Percentiles rank a stretch among this genome's conserved stretches.
These are phyloP conservation scores for Cadophora sp. DNA, from an alignment of 2,329 filamentous ascomycete species.

Conservation along the genomic window DNA sequence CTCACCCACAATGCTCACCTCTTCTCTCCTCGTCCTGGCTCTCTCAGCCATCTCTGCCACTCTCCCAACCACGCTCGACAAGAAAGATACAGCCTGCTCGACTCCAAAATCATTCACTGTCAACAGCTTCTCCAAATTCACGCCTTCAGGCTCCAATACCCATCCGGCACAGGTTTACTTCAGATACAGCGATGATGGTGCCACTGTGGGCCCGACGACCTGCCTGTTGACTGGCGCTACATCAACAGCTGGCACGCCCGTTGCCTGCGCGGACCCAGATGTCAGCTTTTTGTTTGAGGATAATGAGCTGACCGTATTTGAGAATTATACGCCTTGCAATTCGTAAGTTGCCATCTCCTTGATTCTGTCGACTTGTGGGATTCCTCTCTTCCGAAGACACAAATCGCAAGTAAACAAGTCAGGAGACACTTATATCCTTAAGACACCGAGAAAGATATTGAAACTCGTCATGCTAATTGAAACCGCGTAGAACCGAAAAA, in stretches of 20 bases:
- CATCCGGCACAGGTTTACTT: conserved; percentile 26
- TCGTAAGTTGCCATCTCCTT: conserved; percentile 19
- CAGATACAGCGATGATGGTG: conserved; percentile 21
- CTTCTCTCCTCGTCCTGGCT: neutral
- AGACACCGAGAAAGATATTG: no score
- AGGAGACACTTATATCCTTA: no score
- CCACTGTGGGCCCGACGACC: neutral
- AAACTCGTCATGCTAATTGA: no score
- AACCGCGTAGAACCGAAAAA: neutral
- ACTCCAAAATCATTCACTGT: conserved; percentile 29
- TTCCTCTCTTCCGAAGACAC: neutral
- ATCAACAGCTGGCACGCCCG: neutral
- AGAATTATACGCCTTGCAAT: conserved; percentile 8
- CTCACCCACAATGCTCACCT: neutral
- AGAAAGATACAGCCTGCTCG: conserved; percentile 10
- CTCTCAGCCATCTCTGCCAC: conserved; percentile 21
- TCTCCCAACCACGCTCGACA: conserved; percentile 14
- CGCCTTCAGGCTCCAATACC: conserved; percentile 27
- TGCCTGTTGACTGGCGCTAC: conserved; percentile 2
- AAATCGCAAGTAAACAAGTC: no score
- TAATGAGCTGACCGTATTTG: conserved; percentile 13
- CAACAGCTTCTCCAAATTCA: conserved; percentile 32
- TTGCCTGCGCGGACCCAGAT: conserved; percentile 22
- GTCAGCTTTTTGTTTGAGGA: conserved; percentile 21
- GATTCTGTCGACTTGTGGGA: neutral